Percentiles rank a stretch among this genome's conserved stretches.
phyloP scores from a whole-genome alignment of 768 basidiomycete species.

The Amanita exitialis region DNA sequence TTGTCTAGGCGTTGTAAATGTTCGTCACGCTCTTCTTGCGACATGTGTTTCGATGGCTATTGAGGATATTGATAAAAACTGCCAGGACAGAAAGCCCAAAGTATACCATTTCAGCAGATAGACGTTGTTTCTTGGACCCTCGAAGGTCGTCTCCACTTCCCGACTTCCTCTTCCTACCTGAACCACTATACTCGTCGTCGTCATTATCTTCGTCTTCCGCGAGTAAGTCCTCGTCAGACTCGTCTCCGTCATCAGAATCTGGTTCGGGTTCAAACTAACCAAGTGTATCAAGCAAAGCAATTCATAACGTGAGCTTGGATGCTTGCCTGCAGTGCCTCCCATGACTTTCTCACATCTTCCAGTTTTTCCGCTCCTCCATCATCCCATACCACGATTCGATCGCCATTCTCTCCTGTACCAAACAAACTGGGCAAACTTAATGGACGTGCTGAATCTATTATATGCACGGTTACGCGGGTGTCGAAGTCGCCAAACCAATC shows the following conservation, averaged over 20 bases:
- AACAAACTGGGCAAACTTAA: slow-evolving; percentile 85
- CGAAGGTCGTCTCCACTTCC: slow-evolving; percentile 25
- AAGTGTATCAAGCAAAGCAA: slow-evolving; percentile 4
- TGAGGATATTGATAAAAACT: background rate
- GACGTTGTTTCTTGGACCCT: slow-evolving; percentile 48
- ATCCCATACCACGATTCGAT: slow-evolving; percentile 86
- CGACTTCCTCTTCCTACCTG: slow-evolving; percentile 36
- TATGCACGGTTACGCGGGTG: slow-evolving; percentile 62
- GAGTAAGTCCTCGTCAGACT: slow-evolving; percentile 34
- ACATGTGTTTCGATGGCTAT: slow-evolving; percentile 46
- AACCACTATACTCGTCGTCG: slow-evolving; percentile 31
- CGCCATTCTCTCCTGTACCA: slow-evolving; percentile 51
- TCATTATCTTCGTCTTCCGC: slow-evolving; percentile 37
- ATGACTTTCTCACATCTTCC: slow-evolving; percentile 66
- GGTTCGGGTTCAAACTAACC: slow-evolving; percentile 67
- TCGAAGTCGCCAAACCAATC: slow-evolving; percentile 73
- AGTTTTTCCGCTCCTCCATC: slow-evolving; percentile 73
- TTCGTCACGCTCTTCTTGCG: slow-evolving; percentile 59
- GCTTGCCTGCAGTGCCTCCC: slow-evolving; percentile 74
- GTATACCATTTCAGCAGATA: slow-evolving; percentile 30
- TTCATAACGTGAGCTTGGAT: background rate
- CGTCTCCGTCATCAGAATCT: slow-evolving; percentile 33
- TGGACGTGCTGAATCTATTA: slow-evolving; percentile 91
- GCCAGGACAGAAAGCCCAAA: background rate
- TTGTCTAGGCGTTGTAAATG: slow-evolving; percentile 61